Evolutionary conservation across 768 basidiomycete genomes (phyloP).

Genomic region (Hypholoma sublateritium): DNA sequence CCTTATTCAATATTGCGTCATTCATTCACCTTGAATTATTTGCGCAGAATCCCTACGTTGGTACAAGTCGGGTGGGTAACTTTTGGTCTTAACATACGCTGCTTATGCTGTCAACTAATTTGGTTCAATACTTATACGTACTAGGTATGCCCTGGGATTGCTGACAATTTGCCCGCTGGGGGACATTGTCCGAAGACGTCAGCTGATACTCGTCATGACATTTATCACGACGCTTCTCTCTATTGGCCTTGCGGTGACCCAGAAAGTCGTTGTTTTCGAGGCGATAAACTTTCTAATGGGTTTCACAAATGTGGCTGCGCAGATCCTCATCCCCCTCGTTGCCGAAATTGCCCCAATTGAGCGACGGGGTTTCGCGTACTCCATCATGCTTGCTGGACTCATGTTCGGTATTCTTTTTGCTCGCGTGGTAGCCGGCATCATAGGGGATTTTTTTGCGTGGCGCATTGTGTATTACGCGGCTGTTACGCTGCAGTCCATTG

Average conservation of each 20-base stretch:
- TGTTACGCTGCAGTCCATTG: conserved; percentile 60
- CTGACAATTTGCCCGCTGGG: conserved; percentile 78
- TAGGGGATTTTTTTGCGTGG: conserved; percentile 73
- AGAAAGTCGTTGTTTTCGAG: conserved; percentile 58
- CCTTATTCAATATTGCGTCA: background rate
- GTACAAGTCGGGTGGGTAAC: conserved; percentile 58
- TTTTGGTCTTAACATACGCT: background rate
- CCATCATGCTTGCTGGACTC: conserved; percentile 66
- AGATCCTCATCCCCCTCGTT: conserved; percentile 73
- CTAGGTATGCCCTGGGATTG: conserved; percentile 76
- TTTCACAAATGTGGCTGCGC: conserved; percentile 64
- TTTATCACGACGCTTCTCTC: conserved; percentile 54
- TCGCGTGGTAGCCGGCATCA: conserved; percentile 70
- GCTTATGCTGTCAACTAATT: background rate
- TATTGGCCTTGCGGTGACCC: conserved; percentile 70
- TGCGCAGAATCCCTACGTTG: conserved; percentile 56
- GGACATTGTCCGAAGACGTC: conserved; percentile 78
- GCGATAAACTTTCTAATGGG: conserved; percentile 69
- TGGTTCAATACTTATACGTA: conserved; percentile 3
- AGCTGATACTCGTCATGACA: conserved; percentile 61
- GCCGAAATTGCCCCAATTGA: conserved; percentile 79
- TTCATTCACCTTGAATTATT: background rate
- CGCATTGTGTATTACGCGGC: conserved; percentile 75
- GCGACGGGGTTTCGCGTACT: conserved; percentile 69
- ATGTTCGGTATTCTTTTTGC: conserved; percentile 73